phyloP scores from a whole-genome alignment of 805 yeast genomes.

The Hanseniaspora nectarophila region DNA sequence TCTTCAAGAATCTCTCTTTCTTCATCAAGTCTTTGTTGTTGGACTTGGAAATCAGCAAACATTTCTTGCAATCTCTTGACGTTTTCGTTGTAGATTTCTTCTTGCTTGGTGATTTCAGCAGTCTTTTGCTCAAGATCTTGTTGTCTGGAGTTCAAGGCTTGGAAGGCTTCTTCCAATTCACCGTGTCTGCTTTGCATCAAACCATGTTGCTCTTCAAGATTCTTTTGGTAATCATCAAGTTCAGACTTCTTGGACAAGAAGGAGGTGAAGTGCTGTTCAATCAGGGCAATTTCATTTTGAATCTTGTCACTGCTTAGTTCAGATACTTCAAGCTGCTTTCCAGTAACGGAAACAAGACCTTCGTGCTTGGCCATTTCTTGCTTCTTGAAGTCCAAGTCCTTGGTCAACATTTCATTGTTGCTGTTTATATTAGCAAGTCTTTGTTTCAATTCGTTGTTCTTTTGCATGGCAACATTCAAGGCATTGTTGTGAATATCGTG shows the following conservation, averaged over 20 bases:
- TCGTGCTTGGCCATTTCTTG: slow-evolving; percentile 49
- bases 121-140: slow-evolving; percentile 28
- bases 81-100: slow-evolving; percentile 29
- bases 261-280: slow-evolving; percentile 24
- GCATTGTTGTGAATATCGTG: slow-evolving; percentile 25
- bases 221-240: slow-evolving; percentile 31
- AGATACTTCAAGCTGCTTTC: slow-evolving; percentile 58
- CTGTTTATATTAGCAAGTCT: slow-evolving; percentile 54
- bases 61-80: slow-evolving; percentile 29
- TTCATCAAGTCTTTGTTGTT: slow-evolving; percentile 30
- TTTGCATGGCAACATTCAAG: slow-evolving; percentile 46
- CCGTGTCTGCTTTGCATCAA: slow-evolving; percentile 24
- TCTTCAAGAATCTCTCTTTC: slow-evolving; percentile 33
- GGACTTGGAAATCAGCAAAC: slow-evolving; percentile 29
- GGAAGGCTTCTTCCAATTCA: slow-evolving; percentile 30
- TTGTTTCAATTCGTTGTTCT: slow-evolving; percentile 54
- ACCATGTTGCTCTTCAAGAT: slow-evolving; percentile 29
- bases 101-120: slow-evolving; percentile 29
- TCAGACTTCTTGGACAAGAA: slow-evolving; percentile 27
- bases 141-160: slow-evolving; percentile 28
- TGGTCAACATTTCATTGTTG: slow-evolving; percentile 48
- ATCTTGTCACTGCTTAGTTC: slow-evolving; percentile 38
- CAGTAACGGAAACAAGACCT: slow-evolving; percentile 51
- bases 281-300: slow-evolving; percentile 33
- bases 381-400: slow-evolving; percentile 41